Conservation (phyloP, 2,329 filamentous ascomycete genomes). For the Elsinoe necatrix region DNA sequence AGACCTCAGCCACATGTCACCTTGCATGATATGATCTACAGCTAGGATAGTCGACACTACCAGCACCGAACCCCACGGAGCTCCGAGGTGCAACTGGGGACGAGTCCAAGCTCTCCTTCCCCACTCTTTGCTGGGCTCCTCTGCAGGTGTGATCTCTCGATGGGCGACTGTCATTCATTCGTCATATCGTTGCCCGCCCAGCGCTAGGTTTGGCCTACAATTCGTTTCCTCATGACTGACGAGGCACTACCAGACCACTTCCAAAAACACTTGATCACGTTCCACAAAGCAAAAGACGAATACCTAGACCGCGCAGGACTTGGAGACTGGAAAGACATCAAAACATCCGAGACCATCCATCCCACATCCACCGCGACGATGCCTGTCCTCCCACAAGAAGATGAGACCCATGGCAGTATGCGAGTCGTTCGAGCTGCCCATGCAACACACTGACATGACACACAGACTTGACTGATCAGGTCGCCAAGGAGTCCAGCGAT, state of each 20-base stretch:
- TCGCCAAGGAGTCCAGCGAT: conserved; percentile 38
- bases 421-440: conserved; percentile 18
- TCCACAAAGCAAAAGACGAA: neutral
- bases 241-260: neutral
- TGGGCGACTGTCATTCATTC: neutral
- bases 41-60: conserved; percentile 2
- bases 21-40: conserved; percentile 8
- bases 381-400: conserved; percentile 37
- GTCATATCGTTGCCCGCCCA: neutral
- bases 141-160: neutral
- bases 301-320: neutral
- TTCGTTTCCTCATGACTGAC: neutral
- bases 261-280: neutral
- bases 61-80: neutral
- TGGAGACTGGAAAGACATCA: neutral
- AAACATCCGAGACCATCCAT: neutral
- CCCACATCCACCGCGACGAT: conserved; percentile 25
- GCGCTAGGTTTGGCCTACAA: neutral
- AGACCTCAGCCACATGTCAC: conserved; percentile 7
- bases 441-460: neutral
- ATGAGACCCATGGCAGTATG: conserved; percentile 32
- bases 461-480: conserved; percentile 37
- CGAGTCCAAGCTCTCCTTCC: neutral
- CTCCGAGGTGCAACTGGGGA: neutral
- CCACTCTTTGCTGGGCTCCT: neutral